Base-by-base conservation (phyloP, 768 basidiomycete genomes). In the Trametes sanguinea region DNA sequence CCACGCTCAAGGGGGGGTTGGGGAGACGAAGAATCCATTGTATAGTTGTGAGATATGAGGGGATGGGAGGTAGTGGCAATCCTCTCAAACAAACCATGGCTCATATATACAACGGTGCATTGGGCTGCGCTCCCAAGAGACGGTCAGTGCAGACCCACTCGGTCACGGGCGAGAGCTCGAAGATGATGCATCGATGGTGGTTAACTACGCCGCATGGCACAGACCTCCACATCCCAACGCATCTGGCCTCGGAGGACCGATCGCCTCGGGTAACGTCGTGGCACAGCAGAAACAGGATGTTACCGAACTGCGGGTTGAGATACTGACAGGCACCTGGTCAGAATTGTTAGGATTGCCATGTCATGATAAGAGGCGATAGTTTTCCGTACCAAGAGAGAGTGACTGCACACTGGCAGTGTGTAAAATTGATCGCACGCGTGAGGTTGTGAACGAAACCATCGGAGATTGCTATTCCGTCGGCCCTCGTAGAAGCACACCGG, bases 1-100 rank as follows among this genome's bases (percentile, higher is more conserved):
- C 83, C 83, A 43, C 81, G 75, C 42, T 81, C 81, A 33, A 82
- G 67, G 32, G 70, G 66, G 9, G 61, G 44, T 37, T 66, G 47
- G 7, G 71, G 60, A 7, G 71, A 64, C 11, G 64, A 46, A 17
- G 61, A 54, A 30, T 66, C 22, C 69, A 69, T 69, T 39, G 2
- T 32, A 13, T 32, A 43, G 17, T 32, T 60, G 42, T 6, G 39
- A 16, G 46, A 42, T 53, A 14, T 22, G 33, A 17, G 29, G n/a
- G 32, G 45, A 16, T 40, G 51, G 33, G 22, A 35, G 33, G 16
- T 40, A n/a, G 44, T 17, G 50, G 48, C 45, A 42, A 5, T 57
- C 17, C 33, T 47, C 43, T 6, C 30, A 8, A 14, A 3, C 1
- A 13, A 11, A 17, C 6, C 29, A 6, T 30, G 17, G n/a, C 27